phyloP scores from a whole-genome alignment of 345 rosid genomes.

The Sonneratia alba region DNA sequence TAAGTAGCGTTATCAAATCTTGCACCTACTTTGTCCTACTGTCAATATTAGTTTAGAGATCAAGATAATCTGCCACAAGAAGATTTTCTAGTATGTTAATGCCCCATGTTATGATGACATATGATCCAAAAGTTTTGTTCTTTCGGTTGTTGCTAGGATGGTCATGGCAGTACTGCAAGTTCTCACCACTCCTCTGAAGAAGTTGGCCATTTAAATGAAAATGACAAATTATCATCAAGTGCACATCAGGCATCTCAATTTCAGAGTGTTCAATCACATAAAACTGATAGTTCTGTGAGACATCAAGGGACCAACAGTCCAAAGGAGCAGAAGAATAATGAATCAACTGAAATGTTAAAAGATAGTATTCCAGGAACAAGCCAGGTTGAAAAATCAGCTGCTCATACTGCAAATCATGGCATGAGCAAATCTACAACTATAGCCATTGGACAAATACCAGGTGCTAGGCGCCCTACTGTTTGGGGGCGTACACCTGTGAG shows the following conservation, averaged over 20 bases:
- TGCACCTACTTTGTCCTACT: background rate
- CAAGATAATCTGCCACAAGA: background rate
- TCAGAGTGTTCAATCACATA: conserved; percentile 18
- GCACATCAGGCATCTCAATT: conserved; percentile 21
- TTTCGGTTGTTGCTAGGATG: conserved; percentile 30
- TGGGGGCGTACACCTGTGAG: conserved; percentile 82
- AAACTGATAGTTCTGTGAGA: conserved; percentile 14
- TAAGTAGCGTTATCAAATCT: background rate
- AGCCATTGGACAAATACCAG: conserved; percentile 21
- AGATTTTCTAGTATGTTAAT: no score
- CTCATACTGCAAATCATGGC: conserved; percentile 18
- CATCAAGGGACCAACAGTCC: conserved; percentile 16
- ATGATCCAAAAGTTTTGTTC: background rate
- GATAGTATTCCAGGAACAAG: conserved; percentile 20
- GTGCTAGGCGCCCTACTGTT: conserved; percentile 20
- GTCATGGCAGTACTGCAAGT: conserved; percentile 17
- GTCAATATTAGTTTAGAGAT: background rate
- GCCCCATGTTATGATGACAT: background rate
- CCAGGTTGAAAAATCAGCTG: conserved; percentile 19
- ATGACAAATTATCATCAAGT: conserved; percentile 27
- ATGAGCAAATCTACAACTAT: conserved; percentile 29
- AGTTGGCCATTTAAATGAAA: conserved; percentile 16
- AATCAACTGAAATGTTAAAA: conserved; percentile 20
- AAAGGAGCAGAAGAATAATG: conserved; percentile 9
- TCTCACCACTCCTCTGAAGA: conserved; percentile 29